phyloP scores from a whole-genome alignment of 2,329 filamentous ascomycete genomes.

The Cordyceps cateniannulata region DNA sequence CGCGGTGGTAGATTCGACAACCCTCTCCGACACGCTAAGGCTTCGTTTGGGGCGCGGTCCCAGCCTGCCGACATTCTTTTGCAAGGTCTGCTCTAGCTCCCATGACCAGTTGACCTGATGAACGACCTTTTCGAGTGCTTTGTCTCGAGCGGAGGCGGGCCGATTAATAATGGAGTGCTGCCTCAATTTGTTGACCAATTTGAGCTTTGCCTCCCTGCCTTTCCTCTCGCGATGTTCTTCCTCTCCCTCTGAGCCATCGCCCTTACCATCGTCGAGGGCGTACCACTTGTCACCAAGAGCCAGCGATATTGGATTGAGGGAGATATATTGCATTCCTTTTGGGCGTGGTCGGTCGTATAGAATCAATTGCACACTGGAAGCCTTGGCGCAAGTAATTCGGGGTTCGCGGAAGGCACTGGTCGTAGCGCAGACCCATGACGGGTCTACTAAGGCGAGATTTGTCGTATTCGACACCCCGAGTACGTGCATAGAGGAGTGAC shows the following conservation, averaged over 20 bases:
- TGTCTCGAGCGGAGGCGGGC: slow-evolving; percentile 73
- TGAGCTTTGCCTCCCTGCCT: slow-evolving; percentile 53
- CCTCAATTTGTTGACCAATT: slow-evolving; percentile 78
- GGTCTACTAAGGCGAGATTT: slow-evolving; percentile 46
- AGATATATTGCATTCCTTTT: slow-evolving; percentile 92
- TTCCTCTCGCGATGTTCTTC: slow-evolving; percentile 60
- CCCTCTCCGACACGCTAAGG: slow-evolving; percentile 86
- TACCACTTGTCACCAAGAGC: slow-evolving; percentile 69
- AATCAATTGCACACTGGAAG: slow-evolving; percentile 76
- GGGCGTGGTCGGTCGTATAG: slow-evolving; percentile 83
- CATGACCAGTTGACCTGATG: slow-evolving; percentile 95
- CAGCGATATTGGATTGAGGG: slow-evolving; percentile 79
- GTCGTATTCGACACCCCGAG: slow-evolving; percentile 72
- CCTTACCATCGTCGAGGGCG: slow-evolving; percentile 25
- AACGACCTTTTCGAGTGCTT: slow-evolving; percentile 71
- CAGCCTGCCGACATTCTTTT: slow-evolving; percentile 83
- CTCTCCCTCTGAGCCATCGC: slow-evolving; percentile 58
- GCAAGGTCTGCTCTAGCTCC: slow-evolving; percentile 78
- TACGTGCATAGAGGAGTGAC: slow-evolving; percentile 74
- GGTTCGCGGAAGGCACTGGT: slow-evolving; percentile 53
- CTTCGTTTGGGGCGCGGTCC: slow-evolving; percentile 74
- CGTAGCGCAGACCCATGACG: slow-evolving; percentile 61
- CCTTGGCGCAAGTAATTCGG: slow-evolving; percentile 63
- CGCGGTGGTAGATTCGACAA: slow-evolving; percentile 87
- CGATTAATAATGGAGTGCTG: slow-evolving; percentile 79